Conservation (phyloP, 805 yeast genomes). For the Kodamaea hsintzibuensis region DNA sequence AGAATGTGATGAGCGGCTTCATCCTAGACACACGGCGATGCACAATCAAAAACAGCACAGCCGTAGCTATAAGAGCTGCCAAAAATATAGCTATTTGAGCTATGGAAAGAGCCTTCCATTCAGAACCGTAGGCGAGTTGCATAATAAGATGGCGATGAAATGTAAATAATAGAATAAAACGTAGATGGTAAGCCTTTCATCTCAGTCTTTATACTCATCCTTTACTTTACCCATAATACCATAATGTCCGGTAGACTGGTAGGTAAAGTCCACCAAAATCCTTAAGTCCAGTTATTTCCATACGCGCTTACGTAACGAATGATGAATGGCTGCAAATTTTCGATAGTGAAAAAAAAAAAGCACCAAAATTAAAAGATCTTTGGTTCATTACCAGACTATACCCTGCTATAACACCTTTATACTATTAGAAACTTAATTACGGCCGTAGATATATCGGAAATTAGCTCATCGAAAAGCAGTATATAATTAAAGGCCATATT, state of each 20-base stretch:
- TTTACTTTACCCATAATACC: background rate
- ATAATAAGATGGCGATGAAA: background rate
- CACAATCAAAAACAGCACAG: background rate
- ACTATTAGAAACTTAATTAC: no score
- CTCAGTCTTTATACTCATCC: background rate
- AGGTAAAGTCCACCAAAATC: background rate
- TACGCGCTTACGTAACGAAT: background rate
- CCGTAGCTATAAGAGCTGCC: background rate
- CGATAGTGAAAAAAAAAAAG: no score
- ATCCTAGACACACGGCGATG: background rate
- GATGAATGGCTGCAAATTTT: background rate
- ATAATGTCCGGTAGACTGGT: background rate
- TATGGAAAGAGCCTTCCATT: conserved; percentile 11
- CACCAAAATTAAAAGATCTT: no score
- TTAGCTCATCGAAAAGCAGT: no score
- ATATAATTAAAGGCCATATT: no score
- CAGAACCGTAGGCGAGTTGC: conserved; percentile 3
- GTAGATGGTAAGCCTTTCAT: background rate
- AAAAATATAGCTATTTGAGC: conserved; percentile 11
- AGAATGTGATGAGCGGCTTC: conserved; percentile 10
- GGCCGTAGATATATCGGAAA: no score
- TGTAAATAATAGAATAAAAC: background rate
- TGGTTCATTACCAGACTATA: no score
- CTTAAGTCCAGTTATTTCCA: background rate
- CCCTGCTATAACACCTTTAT: no score